Conservation (phyloP, 345 rosid genomes). For the Balakata baccata region DNA sequence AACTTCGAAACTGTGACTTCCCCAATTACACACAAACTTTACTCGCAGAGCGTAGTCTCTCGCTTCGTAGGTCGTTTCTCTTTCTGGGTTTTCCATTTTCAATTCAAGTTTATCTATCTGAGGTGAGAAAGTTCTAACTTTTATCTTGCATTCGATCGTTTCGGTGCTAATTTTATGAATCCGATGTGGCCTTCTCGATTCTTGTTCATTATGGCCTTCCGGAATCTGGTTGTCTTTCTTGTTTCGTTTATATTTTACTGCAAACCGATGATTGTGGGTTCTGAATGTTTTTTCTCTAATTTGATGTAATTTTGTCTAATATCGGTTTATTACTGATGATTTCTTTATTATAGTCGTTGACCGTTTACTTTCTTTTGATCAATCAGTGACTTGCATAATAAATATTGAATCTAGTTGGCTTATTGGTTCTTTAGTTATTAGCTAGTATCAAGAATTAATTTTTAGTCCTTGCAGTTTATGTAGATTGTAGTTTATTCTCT, state of each 20-base stretch:
- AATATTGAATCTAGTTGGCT: not conserved
- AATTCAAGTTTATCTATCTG: not conserved
- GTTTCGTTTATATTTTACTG: not conserved
- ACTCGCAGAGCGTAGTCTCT: not conserved
- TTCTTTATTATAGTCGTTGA: not conserved
- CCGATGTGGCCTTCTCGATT: not conserved
- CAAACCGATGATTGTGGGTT: slow-evolving; percentile 6
- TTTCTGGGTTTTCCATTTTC: slow-evolving; percentile 4
- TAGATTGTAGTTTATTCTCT: not conserved
- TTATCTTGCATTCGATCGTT: not conserved
- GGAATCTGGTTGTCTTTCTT: not conserved
- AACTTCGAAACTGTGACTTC: not conserved
- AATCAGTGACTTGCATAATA: not conserved
- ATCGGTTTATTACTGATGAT: not conserved
- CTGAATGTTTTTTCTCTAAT: not conserved
- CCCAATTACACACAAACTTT: no score
- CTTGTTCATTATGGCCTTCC: not conserved
- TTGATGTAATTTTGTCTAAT: not conserved
- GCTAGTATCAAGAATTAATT: not conserved
- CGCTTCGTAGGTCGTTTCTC: not conserved
- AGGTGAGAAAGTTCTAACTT: slow-evolving; percentile 11
- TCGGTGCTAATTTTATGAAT: not conserved
- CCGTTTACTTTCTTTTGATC: slow-evolving; percentile 4
- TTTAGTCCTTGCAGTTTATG: not conserved
- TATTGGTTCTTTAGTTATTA: not conserved